These are phyloP conservation scores for Plasmopara viticola DNA, from an alignment of 352 stramenopile genomes.

Conservation along the genomic window DNA sequence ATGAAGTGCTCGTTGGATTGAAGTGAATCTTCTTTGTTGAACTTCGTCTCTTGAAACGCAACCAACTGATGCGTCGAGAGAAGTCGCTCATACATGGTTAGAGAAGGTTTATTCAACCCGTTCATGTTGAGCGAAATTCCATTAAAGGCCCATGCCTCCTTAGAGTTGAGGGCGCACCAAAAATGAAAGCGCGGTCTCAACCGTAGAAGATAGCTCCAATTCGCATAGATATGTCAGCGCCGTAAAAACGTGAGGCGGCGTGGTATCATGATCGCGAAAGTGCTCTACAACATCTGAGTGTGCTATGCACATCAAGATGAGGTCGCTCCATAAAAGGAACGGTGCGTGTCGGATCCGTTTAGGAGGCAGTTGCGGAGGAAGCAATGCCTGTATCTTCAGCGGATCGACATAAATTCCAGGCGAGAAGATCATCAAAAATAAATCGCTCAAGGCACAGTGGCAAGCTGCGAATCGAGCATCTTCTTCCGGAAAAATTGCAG, in stretches of 20 bases:
- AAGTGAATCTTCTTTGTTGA: not conserved
- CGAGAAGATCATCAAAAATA: constrained; percentile 2
- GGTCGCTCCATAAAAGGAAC: not conserved
- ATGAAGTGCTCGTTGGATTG: not conserved
- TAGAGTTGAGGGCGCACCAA: not conserved
- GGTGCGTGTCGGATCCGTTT: not conserved
- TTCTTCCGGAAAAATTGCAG: not conserved
- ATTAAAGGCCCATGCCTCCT: not conserved
- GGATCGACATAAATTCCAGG: not conserved
- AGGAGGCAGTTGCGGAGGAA: not conserved
- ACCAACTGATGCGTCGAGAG: constrained; percentile 4
- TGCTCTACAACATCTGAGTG: not conserved
- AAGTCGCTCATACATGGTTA: not conserved
- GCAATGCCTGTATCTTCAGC: not conserved
- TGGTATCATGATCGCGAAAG: not conserved
- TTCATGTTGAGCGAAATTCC: too few species aligned
- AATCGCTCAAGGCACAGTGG: constrained; percentile 1
- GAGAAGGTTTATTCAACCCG: not conserved
- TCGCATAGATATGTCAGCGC: not conserved
- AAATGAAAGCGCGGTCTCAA: not conserved
- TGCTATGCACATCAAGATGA: not conserved
- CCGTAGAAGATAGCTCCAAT: not conserved
- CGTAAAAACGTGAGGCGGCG: not conserved
- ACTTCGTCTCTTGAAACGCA: not conserved
- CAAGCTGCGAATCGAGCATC: not conserved